Percentiles rank a stretch among this genome's conserved stretches.
phyloP scores from a whole-genome alignment of 768 basidiomycete genomes.

The Calocybe cyanea region DNA sequence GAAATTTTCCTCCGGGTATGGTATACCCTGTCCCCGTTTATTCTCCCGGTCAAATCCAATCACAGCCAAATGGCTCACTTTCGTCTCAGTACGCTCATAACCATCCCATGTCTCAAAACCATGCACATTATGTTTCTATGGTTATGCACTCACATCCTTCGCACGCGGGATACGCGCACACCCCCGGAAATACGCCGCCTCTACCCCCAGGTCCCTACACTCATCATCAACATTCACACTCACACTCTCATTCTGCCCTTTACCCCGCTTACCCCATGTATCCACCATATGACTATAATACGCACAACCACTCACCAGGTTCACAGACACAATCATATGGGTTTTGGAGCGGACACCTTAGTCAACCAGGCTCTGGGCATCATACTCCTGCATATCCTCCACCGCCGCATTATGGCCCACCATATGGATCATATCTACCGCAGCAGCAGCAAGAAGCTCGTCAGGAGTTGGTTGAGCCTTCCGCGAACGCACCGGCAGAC shows the following conservation, averaged over 20 bases:
- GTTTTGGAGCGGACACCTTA: constrained; percentile 31
- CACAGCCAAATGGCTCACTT: background rate
- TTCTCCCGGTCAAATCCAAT: background rate
- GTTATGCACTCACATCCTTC: background rate
- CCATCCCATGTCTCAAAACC: background rate
- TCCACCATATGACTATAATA: constrained; percentile 20
- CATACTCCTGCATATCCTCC: constrained; percentile 22
- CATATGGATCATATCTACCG: constrained; percentile 7
- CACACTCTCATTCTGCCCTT: background rate
- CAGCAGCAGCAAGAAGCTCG: constrained; percentile 7
- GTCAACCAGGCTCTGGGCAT: constrained; percentile 20
- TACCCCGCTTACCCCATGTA: background rate
- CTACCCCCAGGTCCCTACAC: background rate
- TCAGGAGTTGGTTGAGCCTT: background rate
- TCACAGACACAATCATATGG: constrained; percentile 28
- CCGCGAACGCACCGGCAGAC: background rate
- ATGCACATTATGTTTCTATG: background rate
- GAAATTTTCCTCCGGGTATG: background rate
- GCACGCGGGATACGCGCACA: background rate
- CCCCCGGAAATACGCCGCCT: constrained; percentile 1
- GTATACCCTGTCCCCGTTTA: constrained; percentile 11
- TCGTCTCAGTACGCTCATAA: background rate
- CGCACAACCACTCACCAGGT: constrained; percentile 23
- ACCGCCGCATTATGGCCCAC: constrained; percentile 11
- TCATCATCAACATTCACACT: background rate